A percentile compares a stretch with the other conserved stretches of the same genome.
These are phyloP conservation scores for Cucurbita moschata DNA, from an alignment of 306 rosid genomes.

Conservation along the genomic window DNA sequence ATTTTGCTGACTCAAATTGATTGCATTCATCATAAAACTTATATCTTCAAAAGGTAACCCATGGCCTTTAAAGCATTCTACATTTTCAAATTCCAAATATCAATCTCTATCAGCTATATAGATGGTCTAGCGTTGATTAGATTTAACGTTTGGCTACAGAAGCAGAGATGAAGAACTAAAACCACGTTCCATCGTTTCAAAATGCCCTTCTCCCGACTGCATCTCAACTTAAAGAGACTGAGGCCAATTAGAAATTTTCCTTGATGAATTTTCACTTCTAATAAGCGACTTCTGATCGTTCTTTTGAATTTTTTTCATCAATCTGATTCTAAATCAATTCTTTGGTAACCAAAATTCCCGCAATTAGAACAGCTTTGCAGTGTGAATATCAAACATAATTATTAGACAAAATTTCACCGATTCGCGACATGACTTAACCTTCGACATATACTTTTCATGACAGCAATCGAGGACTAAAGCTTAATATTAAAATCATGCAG, in stretches of 20 bases:
- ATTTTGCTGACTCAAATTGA: neutral
- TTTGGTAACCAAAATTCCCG: neutral
- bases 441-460: neutral
- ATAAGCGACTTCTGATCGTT: neutral
- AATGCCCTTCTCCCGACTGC: neutral
- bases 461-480: neutral
- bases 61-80: neutral
- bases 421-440: neutral
- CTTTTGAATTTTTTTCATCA: neutral
- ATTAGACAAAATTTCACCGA: neutral
- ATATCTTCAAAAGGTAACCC: neutral
- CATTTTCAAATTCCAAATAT: neutral
- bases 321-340: neutral
- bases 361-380: neutral
- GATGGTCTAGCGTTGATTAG: neutral
- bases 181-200: neutral
- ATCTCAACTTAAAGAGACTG: neutral
- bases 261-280: neutral
- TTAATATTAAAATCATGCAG: neutral
- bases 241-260: neutral
- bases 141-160: neutral
- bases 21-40: neutral
- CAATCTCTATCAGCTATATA: neutral
- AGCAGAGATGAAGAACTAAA: neutral
- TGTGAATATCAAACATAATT: neutral